Evolutionary conservation across 2,329 filamentous ascomycete species (phyloP).

Genomic region (Ophiognomonia clavigignenti-juglandacearum): DNA sequence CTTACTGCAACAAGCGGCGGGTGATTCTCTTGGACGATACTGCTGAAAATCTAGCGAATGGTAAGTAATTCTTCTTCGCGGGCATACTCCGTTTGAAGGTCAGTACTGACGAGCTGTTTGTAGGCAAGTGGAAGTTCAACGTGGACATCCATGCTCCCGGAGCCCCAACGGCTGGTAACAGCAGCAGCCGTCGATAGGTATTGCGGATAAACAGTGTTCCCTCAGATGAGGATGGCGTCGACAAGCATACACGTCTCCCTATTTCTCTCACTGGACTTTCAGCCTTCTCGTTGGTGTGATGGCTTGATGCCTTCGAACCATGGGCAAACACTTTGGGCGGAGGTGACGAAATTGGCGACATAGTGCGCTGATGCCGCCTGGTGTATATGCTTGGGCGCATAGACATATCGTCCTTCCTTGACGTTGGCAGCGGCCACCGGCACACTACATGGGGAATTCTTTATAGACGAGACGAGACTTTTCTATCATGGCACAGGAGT

Average conservation of each 20-base stretch:
- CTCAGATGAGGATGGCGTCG: no score
- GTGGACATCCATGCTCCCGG: slow-evolving; percentile 24
- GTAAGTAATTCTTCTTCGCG: slow-evolving; percentile 45
- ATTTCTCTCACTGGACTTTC: no score
- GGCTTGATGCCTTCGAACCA: no score
- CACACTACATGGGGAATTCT: not conserved
- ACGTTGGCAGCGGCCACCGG: no score
- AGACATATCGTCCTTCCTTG: no score
- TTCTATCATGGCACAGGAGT: slow-evolving; percentile 10
- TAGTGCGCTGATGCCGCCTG: no score
- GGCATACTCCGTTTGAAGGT: not conserved
- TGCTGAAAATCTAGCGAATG: slow-evolving; percentile 82
- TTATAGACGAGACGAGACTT: slow-evolving; percentile 10
- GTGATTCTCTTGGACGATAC: slow-evolving; percentile 89
- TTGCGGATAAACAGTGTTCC: not conserved
- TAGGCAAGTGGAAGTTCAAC: slow-evolving; percentile 45
- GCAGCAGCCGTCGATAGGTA: slow-evolving; percentile 20
- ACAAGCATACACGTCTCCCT: no score
- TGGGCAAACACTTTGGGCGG: no score
- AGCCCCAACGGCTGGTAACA: slow-evolving; percentile 17
- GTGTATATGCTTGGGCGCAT: no score
- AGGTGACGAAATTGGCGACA: no score
- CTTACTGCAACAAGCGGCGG: slow-evolving; percentile 90
- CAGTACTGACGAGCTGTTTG: not conserved
- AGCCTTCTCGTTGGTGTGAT: no score